Percentiles rank a stretch among this genome's conserved stretches.
Evolutionary conservation across 768 basidiomycete species (phyloP).

Genomic region (Agaricus blazei): DNA sequence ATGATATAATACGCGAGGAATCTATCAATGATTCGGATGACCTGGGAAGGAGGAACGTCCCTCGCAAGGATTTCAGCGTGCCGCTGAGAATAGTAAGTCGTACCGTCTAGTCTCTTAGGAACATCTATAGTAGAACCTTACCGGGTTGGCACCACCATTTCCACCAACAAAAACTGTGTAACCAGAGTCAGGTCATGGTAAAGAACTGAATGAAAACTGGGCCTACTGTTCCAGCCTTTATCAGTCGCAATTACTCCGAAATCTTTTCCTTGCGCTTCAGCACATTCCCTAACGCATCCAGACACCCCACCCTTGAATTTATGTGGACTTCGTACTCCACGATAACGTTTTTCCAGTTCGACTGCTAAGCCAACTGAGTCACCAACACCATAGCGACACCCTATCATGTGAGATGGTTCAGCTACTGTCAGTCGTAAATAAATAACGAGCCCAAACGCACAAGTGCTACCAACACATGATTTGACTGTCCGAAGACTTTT

Average conservation of each 20-base stretch:
- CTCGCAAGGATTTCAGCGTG: slow-evolving; percentile 63
- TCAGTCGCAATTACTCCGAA: slow-evolving; percentile 75
- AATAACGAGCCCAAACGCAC: slow-evolving; percentile 13
- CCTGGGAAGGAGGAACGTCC: slow-evolving; percentile 60
- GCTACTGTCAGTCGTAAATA: background rate
- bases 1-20: slow-evolving; percentile 67
- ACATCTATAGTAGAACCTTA: slow-evolving; percentile 1
- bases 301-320: slow-evolving; percentile 76
- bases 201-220: background rate
- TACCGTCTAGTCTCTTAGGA: too few relatives aligned
- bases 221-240: slow-evolving; percentile 69
- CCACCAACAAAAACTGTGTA: slow-evolving; percentile 56
- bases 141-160: slow-evolving; percentile 60
- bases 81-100: slow-evolving; percentile 24
- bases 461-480: slow-evolving; percentile 68
- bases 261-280: slow-evolving; percentile 66
- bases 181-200: background rate
- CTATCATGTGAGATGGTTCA: slow-evolving; percentile 5
- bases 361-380: slow-evolving; percentile 75
- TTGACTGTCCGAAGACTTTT: slow-evolving; percentile 70
- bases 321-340: slow-evolving; percentile 64
- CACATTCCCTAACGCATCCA: slow-evolving; percentile 73
- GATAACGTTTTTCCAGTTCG: slow-evolving; percentile 66
- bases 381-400: slow-evolving; percentile 69
- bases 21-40: slow-evolving; percentile 56